Percentiles rank a stretch among this genome's conserved stretches.
phyloP scores from a whole-genome alignment of 2,329 filamentous ascomycete genomes.

The Cordyceps javanica region DNA sequence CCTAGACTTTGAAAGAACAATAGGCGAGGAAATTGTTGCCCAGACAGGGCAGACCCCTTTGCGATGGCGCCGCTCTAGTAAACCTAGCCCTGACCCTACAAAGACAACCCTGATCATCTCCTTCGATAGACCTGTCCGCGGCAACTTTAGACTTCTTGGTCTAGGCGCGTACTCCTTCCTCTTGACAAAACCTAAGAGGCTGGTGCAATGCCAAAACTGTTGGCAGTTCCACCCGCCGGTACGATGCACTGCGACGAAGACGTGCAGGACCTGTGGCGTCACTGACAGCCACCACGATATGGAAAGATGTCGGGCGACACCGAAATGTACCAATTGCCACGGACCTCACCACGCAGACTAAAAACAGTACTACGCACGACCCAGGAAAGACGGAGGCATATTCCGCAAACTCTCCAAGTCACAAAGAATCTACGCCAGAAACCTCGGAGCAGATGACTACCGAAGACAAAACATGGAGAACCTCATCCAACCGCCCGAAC shows the following conservation, averaged over 20 bases:
- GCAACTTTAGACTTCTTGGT: neutral
- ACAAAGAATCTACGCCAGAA: neutral
- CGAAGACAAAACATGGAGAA: neutral
- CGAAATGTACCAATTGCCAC: neutral
- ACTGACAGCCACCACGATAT: neutral
- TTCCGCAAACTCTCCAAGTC: neutral
- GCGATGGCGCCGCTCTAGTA: neutral
- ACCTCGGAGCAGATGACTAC: neutral
- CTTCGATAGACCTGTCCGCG: neutral
- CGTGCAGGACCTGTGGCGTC: neutral
- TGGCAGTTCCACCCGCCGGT: neutral
- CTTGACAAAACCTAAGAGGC: neutral
- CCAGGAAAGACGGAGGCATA: neutral
- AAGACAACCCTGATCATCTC: neutral
- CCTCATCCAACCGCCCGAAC: neutral
- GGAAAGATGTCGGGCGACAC: neutral
- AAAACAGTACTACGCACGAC: neutral
- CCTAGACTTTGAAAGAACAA: neutral
- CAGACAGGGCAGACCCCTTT: neutral
- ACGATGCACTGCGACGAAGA: neutral
- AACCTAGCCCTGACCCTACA: neutral
- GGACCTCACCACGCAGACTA: neutral
- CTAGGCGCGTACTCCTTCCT: neutral
- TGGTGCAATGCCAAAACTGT: neutral
- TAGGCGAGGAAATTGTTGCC: neutral